phyloP scores from a whole-genome alignment of 2,329 filamentous ascomycete genomes.

The Colletotrichum euphorbiae region DNA sequence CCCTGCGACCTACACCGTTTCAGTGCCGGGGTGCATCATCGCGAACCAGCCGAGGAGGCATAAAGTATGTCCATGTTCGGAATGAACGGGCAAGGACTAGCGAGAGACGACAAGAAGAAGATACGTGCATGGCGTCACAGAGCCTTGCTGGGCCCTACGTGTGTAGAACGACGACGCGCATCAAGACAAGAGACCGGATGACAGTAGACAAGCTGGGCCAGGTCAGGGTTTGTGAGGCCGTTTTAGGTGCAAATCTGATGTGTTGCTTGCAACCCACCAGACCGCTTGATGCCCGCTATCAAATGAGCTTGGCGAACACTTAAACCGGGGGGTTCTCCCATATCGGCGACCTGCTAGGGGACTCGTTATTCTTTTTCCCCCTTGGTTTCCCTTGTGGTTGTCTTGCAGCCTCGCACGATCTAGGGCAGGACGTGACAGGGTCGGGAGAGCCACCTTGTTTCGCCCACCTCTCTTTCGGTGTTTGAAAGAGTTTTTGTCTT shows the following conservation, averaged over 20 bases:
- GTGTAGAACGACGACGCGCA: slow-evolving; percentile 6
- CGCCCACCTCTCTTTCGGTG: slow-evolving; percentile 25
- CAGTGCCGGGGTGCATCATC: slow-evolving; percentile 40
- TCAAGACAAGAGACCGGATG: slow-evolving; percentile 36
- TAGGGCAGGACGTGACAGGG: slow-evolving; percentile 7
- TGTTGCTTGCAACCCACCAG: slow-evolving; percentile 1
- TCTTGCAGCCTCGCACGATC: slow-evolving; percentile 15
- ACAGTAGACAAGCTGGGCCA: slow-evolving; percentile 25
- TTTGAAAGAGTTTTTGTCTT: slow-evolving; percentile 38
- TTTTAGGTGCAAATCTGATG: slow-evolving; percentile 28
- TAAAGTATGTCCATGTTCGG: slow-evolving; percentile 37
- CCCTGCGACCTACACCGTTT: slow-evolving; percentile 49
- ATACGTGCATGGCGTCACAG: slow-evolving; percentile 29
- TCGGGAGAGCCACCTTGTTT: slow-evolving; percentile 30
- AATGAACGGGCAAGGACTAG: slow-evolving; percentile 34
- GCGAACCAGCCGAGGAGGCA: slow-evolving; percentile 23
- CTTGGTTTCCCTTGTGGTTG: background rate
- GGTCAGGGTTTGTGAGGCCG: slow-evolving; percentile 36
- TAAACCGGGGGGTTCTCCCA: background rate
- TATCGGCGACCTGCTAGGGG: slow-evolving; percentile 5
- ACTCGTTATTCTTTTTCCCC: background rate
- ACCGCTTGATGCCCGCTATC: slow-evolving; percentile 12
- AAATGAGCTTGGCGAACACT: slow-evolving; percentile 22
- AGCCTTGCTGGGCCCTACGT: slow-evolving; percentile 10
- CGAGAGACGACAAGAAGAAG: background rate